Evolutionary conservation across 2,329 filamentous ascomycete species (phyloP).

Genomic region (Biscogniauxia mediterranea): DNA sequence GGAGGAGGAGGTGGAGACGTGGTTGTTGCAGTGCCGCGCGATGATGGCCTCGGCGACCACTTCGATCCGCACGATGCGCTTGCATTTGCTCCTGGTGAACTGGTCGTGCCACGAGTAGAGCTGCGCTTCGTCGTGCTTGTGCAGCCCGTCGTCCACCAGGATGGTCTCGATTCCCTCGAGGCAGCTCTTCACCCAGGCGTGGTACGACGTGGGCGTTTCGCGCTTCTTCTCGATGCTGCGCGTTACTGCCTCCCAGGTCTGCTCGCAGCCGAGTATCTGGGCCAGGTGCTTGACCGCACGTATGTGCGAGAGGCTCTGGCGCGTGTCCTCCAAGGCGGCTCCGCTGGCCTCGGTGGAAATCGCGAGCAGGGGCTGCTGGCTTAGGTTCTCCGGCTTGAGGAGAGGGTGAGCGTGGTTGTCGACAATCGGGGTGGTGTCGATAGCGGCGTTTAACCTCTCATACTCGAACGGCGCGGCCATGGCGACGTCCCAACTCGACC

Average conservation of each 20-base stretch:
- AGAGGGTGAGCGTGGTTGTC: slow-evolving; percentile 74
- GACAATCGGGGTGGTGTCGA: slow-evolving; percentile 61
- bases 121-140: slow-evolving; percentile 53
- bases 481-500: not conserved
- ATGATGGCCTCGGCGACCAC: slow-evolving; percentile 64
- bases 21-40: slow-evolving; percentile 43
- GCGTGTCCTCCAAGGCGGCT: slow-evolving; percentile 61
- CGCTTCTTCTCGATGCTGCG: slow-evolving; percentile 43
- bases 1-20: too few relatives aligned
- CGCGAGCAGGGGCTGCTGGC: slow-evolving; percentile 50
- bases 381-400: slow-evolving; percentile 49
- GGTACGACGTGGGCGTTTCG: slow-evolving; percentile 39
- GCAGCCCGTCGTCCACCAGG: slow-evolving; percentile 76
- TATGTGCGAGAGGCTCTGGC: slow-evolving; percentile 64
- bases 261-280: slow-evolving; percentile 59
- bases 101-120: slow-evolving; percentile 63
- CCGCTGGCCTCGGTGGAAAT: slow-evolving; percentile 74
- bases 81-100: slow-evolving; percentile 62
- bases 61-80: slow-evolving; percentile 77
- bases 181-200: slow-evolving; percentile 61
- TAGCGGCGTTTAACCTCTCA: slow-evolving; percentile 33
- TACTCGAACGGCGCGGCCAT: slow-evolving; percentile 1
- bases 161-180: slow-evolving; percentile 71
- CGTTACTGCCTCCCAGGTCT: slow-evolving; percentile 58
- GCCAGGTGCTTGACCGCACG: slow-evolving; percentile 69